Percentiles rank a stretch among this genome's conserved stretches.
phyloP scores from a whole-genome alignment of 768 basidiomycete species.

The Podaxis rugospora region DNA sequence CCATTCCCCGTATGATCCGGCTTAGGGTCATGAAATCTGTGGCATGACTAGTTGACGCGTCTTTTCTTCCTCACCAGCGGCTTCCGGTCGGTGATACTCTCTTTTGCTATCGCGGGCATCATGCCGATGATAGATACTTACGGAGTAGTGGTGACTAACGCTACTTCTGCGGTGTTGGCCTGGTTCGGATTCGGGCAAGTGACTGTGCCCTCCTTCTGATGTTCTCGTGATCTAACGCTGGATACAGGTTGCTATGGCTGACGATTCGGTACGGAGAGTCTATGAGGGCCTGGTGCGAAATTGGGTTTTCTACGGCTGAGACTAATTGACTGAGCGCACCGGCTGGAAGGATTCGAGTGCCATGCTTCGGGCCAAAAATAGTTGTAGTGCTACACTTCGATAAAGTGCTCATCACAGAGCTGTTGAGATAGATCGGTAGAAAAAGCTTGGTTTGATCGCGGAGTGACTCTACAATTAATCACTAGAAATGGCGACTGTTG shows the following conservation, averaged over 20 bases:
- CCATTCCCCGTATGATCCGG: background rate
- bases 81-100: constrained; percentile 28
- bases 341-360: background rate
- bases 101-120: constrained; percentile 29
- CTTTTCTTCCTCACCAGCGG: constrained; percentile 15
- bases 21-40: background rate
- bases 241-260: constrained; percentile 36
- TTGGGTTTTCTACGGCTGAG: constrained; percentile 46
- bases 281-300: constrained; percentile 48
- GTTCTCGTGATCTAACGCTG: background rate
- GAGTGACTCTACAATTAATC: no score
- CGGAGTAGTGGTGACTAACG: constrained; percentile 40
- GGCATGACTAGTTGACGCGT: background rate
- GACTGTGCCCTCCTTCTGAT: constrained; percentile 2
- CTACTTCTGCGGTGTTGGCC: constrained; percentile 30
- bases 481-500: no score
- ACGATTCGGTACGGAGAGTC: constrained; percentile 42
- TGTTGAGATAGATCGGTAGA: background rate
- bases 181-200: constrained; percentile 43
- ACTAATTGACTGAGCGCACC: constrained; percentile 24
- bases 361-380: background rate
- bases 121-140: constrained; percentile 39
- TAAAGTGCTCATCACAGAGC: background rate
- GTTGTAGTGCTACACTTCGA: background rate
- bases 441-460: background rate